phyloP scores from a whole-genome alignment of 495 filamentous ascomycete species.

The Penicillium desertorum region DNA sequence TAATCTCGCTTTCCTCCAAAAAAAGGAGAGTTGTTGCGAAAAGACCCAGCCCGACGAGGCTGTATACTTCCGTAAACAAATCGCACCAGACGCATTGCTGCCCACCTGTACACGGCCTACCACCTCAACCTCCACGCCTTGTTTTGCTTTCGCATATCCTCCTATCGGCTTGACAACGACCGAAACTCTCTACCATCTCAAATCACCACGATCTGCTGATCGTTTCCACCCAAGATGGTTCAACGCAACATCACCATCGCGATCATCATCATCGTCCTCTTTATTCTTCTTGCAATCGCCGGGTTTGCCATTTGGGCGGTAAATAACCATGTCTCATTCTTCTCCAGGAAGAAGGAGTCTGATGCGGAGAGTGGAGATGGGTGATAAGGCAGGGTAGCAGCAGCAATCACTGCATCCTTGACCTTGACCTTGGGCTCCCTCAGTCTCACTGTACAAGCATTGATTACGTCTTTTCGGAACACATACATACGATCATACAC shows the following conservation, averaged over 20 bases:
- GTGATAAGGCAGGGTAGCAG: constrained; percentile 11
- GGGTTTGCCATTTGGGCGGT: constrained; percentile 66
- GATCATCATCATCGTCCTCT: constrained; percentile 78
- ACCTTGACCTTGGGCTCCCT: neutral
- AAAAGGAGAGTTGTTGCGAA: neutral
- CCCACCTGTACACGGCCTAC: constrained; percentile 4
- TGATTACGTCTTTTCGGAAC: neutral
- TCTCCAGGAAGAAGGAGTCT: constrained; percentile 31
- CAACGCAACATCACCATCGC: constrained; percentile 78
- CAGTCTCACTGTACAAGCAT: neutral
- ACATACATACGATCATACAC: neutral
- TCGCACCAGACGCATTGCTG: constrained; percentile 5
- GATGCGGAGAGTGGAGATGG: constrained; percentile 49
- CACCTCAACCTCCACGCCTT: neutral
- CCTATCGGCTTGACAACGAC: neutral
- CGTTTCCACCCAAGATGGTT: constrained; percentile 42
- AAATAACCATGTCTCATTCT: constrained; percentile 45
- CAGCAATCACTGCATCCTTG: neutral
- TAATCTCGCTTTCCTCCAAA: neutral
- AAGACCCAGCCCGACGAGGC: constrained; percentile 5
- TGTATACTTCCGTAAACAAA: constrained; percentile 12
- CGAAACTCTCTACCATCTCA: neutral
- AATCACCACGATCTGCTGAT: constrained; percentile 6
- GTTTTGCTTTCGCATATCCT: neutral
- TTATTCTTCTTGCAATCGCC: constrained; percentile 67